phyloP scores from a whole-genome alignment of 192 early-diverging fungal genomes.

The Coemansia sp. region DNA sequence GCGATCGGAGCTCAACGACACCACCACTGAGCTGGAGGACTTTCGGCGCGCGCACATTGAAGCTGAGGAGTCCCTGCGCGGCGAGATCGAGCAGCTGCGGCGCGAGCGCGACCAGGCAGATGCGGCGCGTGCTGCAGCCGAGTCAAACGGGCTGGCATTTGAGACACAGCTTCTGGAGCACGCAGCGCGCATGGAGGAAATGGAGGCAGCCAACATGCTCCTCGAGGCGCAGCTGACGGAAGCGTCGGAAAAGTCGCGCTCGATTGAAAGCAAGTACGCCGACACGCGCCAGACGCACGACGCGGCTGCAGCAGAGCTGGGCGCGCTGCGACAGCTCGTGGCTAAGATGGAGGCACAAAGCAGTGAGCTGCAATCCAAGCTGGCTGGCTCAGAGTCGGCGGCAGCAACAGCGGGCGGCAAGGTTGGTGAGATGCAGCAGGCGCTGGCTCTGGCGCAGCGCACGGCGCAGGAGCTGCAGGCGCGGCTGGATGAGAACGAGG shows the following conservation, averaged over 20 bases:
- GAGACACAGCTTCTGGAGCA: slow-evolving; percentile 48
- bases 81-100: slow-evolving; percentile 57
- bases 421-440: slow-evolving; percentile 4
- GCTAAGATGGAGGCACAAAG: slow-evolving; percentile 17
- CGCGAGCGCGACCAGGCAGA: slow-evolving; percentile 50
- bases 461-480: slow-evolving; percentile 65
- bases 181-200: slow-evolving; percentile 36
- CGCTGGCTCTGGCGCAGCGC: slow-evolving; percentile 34
- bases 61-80: slow-evolving; percentile 53
- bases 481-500: slow-evolving; percentile 68
- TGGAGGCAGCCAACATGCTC: slow-evolving; percentile 41
- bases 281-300: slow-evolving; percentile 32
- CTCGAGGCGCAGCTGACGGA: slow-evolving; percentile 42
- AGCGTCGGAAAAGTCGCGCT: slow-evolving; percentile 21
- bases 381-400: slow-evolving; percentile 8
- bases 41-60: slow-evolving; percentile 51
- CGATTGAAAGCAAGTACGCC: slow-evolving; percentile 26
- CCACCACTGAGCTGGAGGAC: slow-evolving; percentile 59
- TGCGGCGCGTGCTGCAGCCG: slow-evolving; percentile 12
- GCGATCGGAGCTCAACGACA: slow-evolving; percentile 55
- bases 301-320: slow-evolving; percentile 28
- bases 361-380: slow-evolving; percentile 8
- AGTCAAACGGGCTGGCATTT: slow-evolving; percentile 12
- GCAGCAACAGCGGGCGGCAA: slow-evolving; percentile 4
- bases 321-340: slow-evolving; percentile 7